Evolutionary conservation across 495 filamentous ascomycete genomes (phyloP).

Genomic region (Cairneyella variabilis): DNA sequence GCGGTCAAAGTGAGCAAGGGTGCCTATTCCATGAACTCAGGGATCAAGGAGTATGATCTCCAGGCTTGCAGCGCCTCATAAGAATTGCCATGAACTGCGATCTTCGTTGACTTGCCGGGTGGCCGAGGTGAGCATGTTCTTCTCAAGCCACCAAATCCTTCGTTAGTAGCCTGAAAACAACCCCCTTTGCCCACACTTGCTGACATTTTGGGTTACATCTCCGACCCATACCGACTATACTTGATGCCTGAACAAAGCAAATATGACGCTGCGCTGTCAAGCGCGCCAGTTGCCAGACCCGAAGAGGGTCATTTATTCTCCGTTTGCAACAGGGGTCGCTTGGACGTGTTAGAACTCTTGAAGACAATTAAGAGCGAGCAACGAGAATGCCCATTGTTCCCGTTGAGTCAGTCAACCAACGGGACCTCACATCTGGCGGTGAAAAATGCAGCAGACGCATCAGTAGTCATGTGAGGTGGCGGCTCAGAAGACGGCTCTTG

Average conservation of each 20-base stretch:
- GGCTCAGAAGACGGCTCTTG: not conserved
- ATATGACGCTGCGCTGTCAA: slow-evolving; percentile 23
- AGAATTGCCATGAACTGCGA: slow-evolving; percentile 27
- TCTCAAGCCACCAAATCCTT: slow-evolving; percentile 18
- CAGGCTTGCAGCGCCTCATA: slow-evolving; percentile 27
- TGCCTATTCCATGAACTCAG: slow-evolving; percentile 12
- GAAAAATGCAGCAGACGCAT: not conserved
- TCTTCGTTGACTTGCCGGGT: slow-evolving; percentile 21
- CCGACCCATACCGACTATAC: not conserved
- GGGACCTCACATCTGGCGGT: slow-evolving; percentile 6
- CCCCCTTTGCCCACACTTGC: slow-evolving; percentile 4
- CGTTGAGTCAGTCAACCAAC: slow-evolving; percentile 5
- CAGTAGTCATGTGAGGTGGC: not conserved
- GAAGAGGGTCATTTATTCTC: slow-evolving; percentile 5
- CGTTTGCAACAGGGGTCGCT: slow-evolving; percentile 21
- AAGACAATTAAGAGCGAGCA: slow-evolving; percentile 5
- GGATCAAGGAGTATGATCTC: slow-evolving; percentile 27
- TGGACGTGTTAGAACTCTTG: slow-evolving; percentile 10
- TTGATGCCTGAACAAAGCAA: slow-evolving; percentile 27
- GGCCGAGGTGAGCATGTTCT: slow-evolving; percentile 8
- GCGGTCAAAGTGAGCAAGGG: slow-evolving; percentile 25
- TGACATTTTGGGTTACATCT: slow-evolving; percentile 4
- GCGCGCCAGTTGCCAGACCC: not conserved
- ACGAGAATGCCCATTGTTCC: slow-evolving; percentile 10
- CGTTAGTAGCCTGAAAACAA: slow-evolving; percentile 8